These are phyloP conservation scores for Tuber microsphaerosporum DNA, from an alignment of 495 filamentous ascomycete species.

Conservation along the genomic window DNA sequence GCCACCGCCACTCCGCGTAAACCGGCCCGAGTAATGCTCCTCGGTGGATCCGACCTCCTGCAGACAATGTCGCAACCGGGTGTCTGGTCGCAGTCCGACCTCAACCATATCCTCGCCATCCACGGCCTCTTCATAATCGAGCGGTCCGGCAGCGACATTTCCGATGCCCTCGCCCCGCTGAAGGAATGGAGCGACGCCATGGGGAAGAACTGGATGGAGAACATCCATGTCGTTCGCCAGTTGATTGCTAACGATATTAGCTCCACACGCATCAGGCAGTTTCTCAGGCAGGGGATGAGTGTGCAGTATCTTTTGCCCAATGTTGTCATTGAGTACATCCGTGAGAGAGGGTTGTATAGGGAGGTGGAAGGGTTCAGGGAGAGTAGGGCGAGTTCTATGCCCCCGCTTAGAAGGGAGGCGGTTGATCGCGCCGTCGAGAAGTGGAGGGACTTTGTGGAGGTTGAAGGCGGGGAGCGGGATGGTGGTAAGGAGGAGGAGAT, in stretches of 20 bases:
- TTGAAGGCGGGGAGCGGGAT: not conserved
- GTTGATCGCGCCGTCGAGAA: not conserved
- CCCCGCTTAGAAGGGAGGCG: conserved; percentile 13
- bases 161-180: conserved; percentile 67
- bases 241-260: conserved; percentile 86
- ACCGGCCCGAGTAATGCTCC: conserved; percentile 59
- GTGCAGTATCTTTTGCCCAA: conserved; percentile 47
- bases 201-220: conserved; percentile 47
- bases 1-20: conserved; percentile 4
- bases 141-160: conserved; percentile 74
- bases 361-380: conserved; percentile 46
- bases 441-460: not conserved
- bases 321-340: conserved; percentile 68
- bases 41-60: conserved; percentile 76
- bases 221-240: conserved; percentile 81
- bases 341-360: conserved; percentile 63
- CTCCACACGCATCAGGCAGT: conserved; percentile 78
- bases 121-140: conserved; percentile 88
- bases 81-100: conserved; percentile 75
- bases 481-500: not conserved
- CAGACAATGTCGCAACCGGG: conserved; percentile 68
- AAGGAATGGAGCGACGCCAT: conserved; percentile 55
- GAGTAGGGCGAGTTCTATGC: conserved; percentile 33
- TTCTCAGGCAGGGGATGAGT: conserved; percentile 73
- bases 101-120: conserved; percentile 74